Base-by-base conservation (phyloP, 2,329 filamentous ascomycete genomes). In the Penicillium sp. region DNA sequence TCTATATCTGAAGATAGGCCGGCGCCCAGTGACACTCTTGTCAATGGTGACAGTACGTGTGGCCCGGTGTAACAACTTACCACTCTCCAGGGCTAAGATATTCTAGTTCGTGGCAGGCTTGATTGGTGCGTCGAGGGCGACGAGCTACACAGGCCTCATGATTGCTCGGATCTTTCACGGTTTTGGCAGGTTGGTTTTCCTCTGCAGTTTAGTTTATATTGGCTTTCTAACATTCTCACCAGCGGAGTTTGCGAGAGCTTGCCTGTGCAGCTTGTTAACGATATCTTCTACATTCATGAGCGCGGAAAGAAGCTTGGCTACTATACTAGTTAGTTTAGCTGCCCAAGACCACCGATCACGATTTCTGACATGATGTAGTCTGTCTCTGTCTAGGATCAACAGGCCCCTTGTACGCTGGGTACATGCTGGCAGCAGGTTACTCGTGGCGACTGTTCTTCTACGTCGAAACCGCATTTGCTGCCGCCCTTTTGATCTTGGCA, bases 391-490 rank as follows among this genome's bases (percentile, higher is more conserved):
- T 80, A 9, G 78, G 78, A 4, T 68, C 77, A 0, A 77, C 76
- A 0, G 77, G 78, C 1, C 77, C 79, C 0, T 66, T 82, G 1
- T 80, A 78, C 40, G 77, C 79, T 1, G 78, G 79, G 10, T 82
- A 81, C 60, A 82, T 82, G 78, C 73, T 82, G 6, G 72, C 74
- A 0, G 78, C 72, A 1, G 76, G 77, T 8, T 75, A 78, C 56
- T 79, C 77, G 6, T 82, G 79, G 78, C 69, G 76, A 13, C 72
- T 82, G 0, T 82, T 78, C 67, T 82, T 82, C 68, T 81, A 81
- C 58, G 78, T 82, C 44, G 74, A 77, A 50, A 72, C 79, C 39
- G 79, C 77, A 2, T 81, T 82, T 42, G 71, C 74, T 1, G 64
- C 64, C 7, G 63, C 62, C 5, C 59, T 68, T 39, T 64, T 69